Evolutionary conservation across 441 rosid species (phyloP), one percentile per base, ranked within the genome.

Genomic region (Arabidopsis hybrid): DNA sequence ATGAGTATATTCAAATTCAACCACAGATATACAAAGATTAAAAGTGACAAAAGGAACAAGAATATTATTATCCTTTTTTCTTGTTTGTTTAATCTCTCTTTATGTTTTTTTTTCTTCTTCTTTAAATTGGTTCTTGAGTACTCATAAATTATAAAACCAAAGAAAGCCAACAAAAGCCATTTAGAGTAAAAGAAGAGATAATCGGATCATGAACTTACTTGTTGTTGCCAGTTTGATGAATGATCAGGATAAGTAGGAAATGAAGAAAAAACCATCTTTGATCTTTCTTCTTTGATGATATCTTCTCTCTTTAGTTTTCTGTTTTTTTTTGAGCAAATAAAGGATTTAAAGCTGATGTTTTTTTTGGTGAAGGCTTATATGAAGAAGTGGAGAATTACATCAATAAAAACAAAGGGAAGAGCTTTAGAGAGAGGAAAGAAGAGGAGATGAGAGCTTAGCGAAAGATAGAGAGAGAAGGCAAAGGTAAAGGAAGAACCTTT

Each of bases 191-290:
- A 40, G 21, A 4, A 40, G 35, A 3, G 31, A 42, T 18, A 4
- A 26, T 13, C 1, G n/a, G 14, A 58, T 63, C 50, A 74, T 63
- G 56, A 60, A 68, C 80, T 74, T 83, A 85, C 89, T 83, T 85
- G 89, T 26, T 84, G 89, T 35, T 84, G 89, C 91, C 91, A 85
- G 76, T 85, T 84, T 81, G 87, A 82, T 53, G 86, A 80, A 85
- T 31, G 32, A 31, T 87, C 91, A 78, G 83, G 77, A 84, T 79
- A 87, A 75, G 76, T 63, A 46, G 91, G 87, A 64, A 80, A 81
- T 31, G 91, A 84, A 42, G 91, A 74, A 79, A 85, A 85, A 75
- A 77, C 88, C 91, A 87, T 87, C 72, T 78, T 84, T 75, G 78
- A 60, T 71, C 73, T 75, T 65, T 67, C 61, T 73, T 72, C 67